Conservation (phyloP, 108 stramenopile species). For the Fragilariopsis cylindrus region DNA sequence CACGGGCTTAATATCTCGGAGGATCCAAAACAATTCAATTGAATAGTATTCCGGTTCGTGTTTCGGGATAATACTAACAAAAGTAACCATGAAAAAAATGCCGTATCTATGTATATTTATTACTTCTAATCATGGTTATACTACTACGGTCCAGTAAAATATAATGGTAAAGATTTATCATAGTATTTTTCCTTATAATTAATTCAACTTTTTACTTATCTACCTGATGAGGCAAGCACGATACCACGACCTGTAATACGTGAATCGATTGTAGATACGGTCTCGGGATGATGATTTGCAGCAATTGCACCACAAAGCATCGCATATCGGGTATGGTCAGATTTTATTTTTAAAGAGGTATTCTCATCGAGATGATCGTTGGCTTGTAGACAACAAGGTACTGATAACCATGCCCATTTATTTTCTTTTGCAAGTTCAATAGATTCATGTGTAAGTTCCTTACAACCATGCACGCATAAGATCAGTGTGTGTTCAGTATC, state of each 20-base stretch:
- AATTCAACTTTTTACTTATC: background rate
- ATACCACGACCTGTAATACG: conserved; percentile 5
- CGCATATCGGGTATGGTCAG: conserved; percentile 8
- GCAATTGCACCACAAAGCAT: conserved; percentile 5
- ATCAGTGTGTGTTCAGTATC: background rate
- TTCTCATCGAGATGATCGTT: background rate
- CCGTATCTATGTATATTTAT: too few species aligned
- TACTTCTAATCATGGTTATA: too few species aligned
- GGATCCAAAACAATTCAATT: too few species aligned
- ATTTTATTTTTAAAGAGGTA: background rate
- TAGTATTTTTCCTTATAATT: too few species aligned
- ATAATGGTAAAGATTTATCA: too few species aligned
- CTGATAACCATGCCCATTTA: background rate
- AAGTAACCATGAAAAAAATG: too few species aligned
- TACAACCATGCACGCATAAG: conserved; percentile 4
- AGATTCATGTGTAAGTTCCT: conserved; percentile 13
- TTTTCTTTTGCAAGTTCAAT: background rate
- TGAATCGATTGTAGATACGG: background rate
- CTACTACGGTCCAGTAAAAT: too few species aligned
- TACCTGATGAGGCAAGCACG: background rate
- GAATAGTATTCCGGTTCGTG: too few species aligned
- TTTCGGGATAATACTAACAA: too few species aligned
- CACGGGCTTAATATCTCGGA: too few species aligned
- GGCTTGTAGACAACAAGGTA: conserved; percentile 6
- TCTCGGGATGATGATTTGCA: background rate